phyloP scores from a whole-genome alignment of 352 stramenopile species.

The Globisporangium paroecandrum region DNA sequence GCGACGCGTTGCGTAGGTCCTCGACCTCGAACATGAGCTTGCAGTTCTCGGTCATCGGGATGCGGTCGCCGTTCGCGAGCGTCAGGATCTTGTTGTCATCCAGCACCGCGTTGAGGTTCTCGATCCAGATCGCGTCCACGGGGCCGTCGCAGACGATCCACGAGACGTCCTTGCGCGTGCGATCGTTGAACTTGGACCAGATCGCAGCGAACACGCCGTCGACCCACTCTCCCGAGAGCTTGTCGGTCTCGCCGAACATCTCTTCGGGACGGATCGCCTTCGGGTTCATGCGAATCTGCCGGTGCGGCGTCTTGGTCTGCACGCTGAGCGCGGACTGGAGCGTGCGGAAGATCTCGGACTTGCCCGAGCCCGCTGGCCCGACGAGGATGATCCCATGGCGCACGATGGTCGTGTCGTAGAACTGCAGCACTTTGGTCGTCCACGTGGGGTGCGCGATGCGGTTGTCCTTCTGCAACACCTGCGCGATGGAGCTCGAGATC shows the following conservation, averaged over 20 bases:
- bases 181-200: constrained; percentile 88
- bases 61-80: constrained; percentile 89
- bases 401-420: constrained; percentile 92
- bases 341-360: constrained; percentile 66
- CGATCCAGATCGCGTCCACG: constrained; percentile 93
- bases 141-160: constrained; percentile 94
- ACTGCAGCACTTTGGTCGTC: constrained; percentile 88
- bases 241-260: constrained; percentile 82
- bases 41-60: constrained; percentile 87
- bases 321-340: constrained; percentile 62
- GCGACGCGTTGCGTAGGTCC: constrained; percentile 89
- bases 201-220: constrained; percentile 79
- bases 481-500: constrained; percentile 60
- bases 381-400: constrained; percentile 91
- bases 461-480: constrained; percentile 69
- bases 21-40: constrained; percentile 94
- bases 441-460: constrained; percentile 68
- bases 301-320: constrained; percentile 61
- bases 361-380: constrained; percentile 79
- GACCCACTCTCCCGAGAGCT: constrained; percentile 69
- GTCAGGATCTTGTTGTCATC: constrained; percentile 95
- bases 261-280: constrained; percentile 80
- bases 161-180: constrained; percentile 70
- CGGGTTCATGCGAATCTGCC: constrained; percentile 77
- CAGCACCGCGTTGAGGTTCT: constrained; percentile 94